Conservation (phyloP, 2,329 filamentous ascomycete species). For the Nannizzia gypsea region DNA sequence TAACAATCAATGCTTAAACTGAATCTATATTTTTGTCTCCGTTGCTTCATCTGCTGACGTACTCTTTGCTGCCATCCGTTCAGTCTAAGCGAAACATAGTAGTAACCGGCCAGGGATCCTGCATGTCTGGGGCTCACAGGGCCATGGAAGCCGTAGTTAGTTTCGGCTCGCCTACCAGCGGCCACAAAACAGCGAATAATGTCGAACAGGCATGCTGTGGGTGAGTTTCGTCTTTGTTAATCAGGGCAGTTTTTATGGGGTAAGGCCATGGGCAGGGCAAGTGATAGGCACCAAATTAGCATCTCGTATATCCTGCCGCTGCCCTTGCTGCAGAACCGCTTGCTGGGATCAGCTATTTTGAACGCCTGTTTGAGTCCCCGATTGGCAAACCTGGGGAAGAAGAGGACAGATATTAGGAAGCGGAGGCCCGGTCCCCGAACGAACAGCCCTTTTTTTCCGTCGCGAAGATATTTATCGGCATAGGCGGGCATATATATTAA, state of each 20-base stretch:
- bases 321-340: conserved; percentile 4
- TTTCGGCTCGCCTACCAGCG: conserved; percentile 2
- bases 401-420: not conserved
- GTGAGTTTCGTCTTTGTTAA: not conserved
- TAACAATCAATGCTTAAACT: too few relatives aligned
- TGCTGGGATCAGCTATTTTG: not conserved
- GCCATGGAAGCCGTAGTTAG: not conserved
- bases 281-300: not conserved
- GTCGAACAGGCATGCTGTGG: not conserved
- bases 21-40: too few relatives aligned
- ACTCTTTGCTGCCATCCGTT: not conserved
- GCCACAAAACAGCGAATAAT: not conserved
- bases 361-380: not conserved
- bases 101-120: too few relatives aligned
- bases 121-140: not conserved
- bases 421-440: not conserved
- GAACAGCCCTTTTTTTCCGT: too few relatives aligned
- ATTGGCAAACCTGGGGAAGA: conserved; percentile 1
- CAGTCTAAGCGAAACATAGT: too few relatives aligned
- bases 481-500: too few relatives aligned
- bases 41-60: too few relatives aligned
- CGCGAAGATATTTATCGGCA: too few relatives aligned
- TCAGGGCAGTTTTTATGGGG: conserved; percentile 2
- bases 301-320: not conserved
- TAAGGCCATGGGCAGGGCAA: not conserved